phyloP scores from a whole-genome alignment of 1,284 basidiomycete species.

The Austroboletus sp. region DNA sequence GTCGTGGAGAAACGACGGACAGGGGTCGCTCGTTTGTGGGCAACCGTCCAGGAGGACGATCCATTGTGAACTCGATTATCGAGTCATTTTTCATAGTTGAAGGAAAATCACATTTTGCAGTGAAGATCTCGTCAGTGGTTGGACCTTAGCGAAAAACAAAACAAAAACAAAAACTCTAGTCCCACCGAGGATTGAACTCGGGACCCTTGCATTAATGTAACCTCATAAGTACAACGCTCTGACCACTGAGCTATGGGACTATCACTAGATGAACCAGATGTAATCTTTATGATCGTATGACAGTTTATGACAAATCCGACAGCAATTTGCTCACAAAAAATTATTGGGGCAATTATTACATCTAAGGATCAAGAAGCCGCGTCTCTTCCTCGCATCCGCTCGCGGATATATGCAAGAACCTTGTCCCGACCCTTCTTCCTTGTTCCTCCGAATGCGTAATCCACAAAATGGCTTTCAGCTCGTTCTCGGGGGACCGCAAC shows the following conservation, averaged over 20 bases:
- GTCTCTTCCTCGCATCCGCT: conserved; percentile 45
- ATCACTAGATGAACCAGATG: not conserved
- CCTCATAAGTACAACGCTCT: conserved; percentile 37
- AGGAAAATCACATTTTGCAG: too few species aligned
- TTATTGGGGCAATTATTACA: not conserved
- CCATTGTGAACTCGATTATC: conserved; percentile 3
- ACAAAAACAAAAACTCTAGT: conserved; percentile 24
- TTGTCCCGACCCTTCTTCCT: conserved; percentile 63
- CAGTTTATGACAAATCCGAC: not conserved
- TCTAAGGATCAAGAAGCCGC: conserved; percentile 18
- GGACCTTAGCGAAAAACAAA: too few species aligned
- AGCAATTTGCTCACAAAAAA: not conserved
- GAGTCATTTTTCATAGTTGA: conserved; percentile 1
- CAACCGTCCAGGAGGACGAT: conserved; percentile 14
- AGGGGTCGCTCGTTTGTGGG: conserved; percentile 20
- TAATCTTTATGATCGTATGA: not conserved
- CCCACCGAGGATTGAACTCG: conserved; percentile 38
- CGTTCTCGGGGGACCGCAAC: conserved; percentile 42
- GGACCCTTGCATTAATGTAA: conserved; percentile 36
- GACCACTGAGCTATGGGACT: conserved; percentile 38
- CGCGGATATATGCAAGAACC: conserved; percentile 51
- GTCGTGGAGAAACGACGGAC: conserved; percentile 13
- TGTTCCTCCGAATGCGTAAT: conserved; percentile 83
- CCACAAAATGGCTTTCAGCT: conserved; percentile 74
- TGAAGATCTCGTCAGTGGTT: too few species aligned